Evolutionary conservation across 208 protist species (phyloP).

Genomic region (Leishmania aethiopica): DNA sequence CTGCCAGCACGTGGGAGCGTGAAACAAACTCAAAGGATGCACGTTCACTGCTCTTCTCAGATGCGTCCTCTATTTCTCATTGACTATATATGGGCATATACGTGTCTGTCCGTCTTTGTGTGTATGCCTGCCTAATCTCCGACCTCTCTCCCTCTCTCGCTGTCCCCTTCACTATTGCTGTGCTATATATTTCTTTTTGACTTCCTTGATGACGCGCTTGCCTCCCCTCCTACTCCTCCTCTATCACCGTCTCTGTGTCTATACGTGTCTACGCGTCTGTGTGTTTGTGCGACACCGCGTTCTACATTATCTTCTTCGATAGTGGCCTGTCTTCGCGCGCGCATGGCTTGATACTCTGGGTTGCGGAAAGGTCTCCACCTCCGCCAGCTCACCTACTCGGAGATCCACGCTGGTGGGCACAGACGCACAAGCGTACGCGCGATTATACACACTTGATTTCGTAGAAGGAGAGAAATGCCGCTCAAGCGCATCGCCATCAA

Average conservation of each 20-base stretch:
- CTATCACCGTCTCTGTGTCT: not conserved
- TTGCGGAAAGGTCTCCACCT: not conserved
- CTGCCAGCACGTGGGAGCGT: too few relatives aligned
- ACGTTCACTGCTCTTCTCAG: not conserved
- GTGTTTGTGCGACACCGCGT: not conserved
- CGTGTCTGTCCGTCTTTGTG: not conserved
- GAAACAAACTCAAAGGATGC: not conserved
- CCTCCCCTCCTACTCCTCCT: not conserved
- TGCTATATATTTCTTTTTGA: not conserved
- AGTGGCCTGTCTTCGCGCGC: not conserved
- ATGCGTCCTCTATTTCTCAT: not conserved
- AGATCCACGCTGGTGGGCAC: not conserved
- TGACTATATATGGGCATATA: not conserved
- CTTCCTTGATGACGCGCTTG: not conserved
- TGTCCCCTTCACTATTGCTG: not conserved
- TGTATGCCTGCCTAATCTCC: not conserved
- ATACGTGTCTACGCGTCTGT: conserved; percentile 9
- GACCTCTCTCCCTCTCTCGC: not conserved
- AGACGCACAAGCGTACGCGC: not conserved
- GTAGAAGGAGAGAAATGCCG: not conserved
- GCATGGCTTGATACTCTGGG: not conserved
- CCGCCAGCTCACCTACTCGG: not conserved
- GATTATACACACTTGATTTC: not conserved
- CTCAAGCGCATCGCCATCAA: not conserved
- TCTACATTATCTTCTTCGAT: not conserved